Evolutionary conservation across 345 rosid species (phyloP), one percentile per base, ranked within the genome.

Genomic region (Citrus reticulata): DNA sequence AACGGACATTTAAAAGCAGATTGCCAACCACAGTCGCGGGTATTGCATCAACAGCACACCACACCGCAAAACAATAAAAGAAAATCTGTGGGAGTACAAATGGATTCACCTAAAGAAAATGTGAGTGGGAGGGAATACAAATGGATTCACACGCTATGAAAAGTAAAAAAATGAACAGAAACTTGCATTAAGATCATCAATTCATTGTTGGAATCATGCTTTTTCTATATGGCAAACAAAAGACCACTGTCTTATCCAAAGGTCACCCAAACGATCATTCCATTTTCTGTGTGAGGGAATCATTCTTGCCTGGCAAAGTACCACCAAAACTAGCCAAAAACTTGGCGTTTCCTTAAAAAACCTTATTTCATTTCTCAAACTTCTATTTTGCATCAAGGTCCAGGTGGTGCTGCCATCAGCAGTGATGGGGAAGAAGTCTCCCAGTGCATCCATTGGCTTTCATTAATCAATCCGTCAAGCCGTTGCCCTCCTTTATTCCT

Each of bases 391-490:
- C 25, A 6, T 49, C 46, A 58, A 46, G 58, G 42, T 19, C 58
- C 72, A 60, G 58, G 49, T 11, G 64, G 79, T 22, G 57, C 49
- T 65, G 62, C 60, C 51, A 54, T 6, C 71, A 37, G 76, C 71
- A 32, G 11, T 14, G 6, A 27, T 17, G n/a, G 13, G 37, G 73
- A 37, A 11, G 5, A 32, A 11, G n/a, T 54, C 19, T 17, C 25
- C 24, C 6, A 5, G 6, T 57, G 60, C 54, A 7, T 71, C 66
- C 35, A 64, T 66, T 71, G 60, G 42, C 7, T 42, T 70, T 34
- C 29, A 17, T 66, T 20, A 30, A 32, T 74, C 65, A 34, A 29
- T 49, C 51, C 8, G 60, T 24, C 57, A 63, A 30, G 9, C 30
- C 16, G 2, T 20, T 37, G 58, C 13, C 20, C 32, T 29, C 46